Evolutionary conservation across 179 eudicot species (phyloP), one percentile per base, ranked within the genome.

Genomic region (Silene vulgaris): DNA sequence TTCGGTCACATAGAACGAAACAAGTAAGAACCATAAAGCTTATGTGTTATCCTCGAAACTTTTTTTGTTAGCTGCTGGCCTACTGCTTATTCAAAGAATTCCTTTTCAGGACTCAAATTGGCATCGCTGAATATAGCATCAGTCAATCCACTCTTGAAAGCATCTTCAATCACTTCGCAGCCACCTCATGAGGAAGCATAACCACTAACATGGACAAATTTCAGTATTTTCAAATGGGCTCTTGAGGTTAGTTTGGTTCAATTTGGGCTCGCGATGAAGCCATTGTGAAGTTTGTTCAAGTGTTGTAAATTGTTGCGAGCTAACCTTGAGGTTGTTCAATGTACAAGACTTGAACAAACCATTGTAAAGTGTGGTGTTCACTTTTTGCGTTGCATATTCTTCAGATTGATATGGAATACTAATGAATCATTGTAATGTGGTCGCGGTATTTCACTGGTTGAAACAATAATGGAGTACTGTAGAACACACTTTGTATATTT

Each of bases 111-210:
- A 85, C 78, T 74, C 77, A 28, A 59, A 76, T 90, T 64, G 92
- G 96, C 64, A 87, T 95, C 67, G 89, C 97, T 45, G 99, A 95
- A 77, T 95, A 95, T 76, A 95, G 97, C 88, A 82, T 95, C 82
- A 90, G 99, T 77, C 99, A 95, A 77, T 95, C 99, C 28, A 95
- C 99, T 56, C 87, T 95, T n/a, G 99, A 95, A 81, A 89, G 97
- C 43, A 95, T 95, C 75, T 95, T 95, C 80, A 95, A 90, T 83
- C 97, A 89, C 85, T 95, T 95, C 76, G 99, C 99, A 1, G 90
- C 96, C 1, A 89, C 87, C 57, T 79, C 96, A 4, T 88, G 84
- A 90, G 82, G 71, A 40, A 26, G 28, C 65, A 29, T 40, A 45
- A 64, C n/a, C 14, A 56, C 20, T 66, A 21, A 66, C 37, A 71